phyloP scores from a whole-genome alignment of 768 basidiomycete species.

The Macrocybe gigantea region DNA sequence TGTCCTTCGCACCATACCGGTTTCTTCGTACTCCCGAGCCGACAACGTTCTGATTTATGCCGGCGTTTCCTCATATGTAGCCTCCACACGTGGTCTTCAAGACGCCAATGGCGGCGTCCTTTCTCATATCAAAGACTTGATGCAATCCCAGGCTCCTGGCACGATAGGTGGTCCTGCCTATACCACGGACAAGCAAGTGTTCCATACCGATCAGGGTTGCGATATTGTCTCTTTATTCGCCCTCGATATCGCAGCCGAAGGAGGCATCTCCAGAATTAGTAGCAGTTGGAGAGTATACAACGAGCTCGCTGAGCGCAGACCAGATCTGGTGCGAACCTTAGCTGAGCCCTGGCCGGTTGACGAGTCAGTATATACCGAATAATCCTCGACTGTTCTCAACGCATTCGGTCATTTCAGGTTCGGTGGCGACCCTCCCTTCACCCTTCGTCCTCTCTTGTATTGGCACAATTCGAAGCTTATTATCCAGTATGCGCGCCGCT shows the following conservation, averaged over 20 bases:
- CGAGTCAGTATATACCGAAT: conserved; percentile 16
- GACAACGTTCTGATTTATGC: conserved; percentile 18
- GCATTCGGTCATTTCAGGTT: conserved; percentile 21
- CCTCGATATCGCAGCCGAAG: conserved; percentile 34
- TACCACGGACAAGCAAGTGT: conserved; percentile 20
- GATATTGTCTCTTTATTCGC: conserved; percentile 28
- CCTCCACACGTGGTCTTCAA: conserved; percentile 13
- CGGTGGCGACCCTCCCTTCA: conserved; percentile 26
- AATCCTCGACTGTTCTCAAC: not conserved
- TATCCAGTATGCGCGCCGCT: conserved; percentile 40
- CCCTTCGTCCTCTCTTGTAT: conserved; percentile 33
- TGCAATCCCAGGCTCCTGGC: conserved; percentile 8
- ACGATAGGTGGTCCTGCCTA: conserved; percentile 18
- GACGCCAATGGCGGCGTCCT: conserved; percentile 16
- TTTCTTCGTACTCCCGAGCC: conserved; percentile 13
- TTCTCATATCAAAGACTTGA: conserved; percentile 19
- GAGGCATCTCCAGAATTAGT: conserved; percentile 40
- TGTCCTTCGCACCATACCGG: conserved; percentile 18
- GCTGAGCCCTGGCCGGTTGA: conserved; percentile 39
- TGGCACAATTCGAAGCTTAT: conserved; percentile 32
- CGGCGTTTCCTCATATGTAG: conserved; percentile 18
- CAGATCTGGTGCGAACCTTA: conserved; percentile 36
- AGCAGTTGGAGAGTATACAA: conserved; percentile 40
- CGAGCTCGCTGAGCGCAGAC: conserved; percentile 37
- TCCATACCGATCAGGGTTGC: conserved; percentile 15